Conservation (phyloP, 805 yeast genomes). For the Lachancea cidri region DNA sequence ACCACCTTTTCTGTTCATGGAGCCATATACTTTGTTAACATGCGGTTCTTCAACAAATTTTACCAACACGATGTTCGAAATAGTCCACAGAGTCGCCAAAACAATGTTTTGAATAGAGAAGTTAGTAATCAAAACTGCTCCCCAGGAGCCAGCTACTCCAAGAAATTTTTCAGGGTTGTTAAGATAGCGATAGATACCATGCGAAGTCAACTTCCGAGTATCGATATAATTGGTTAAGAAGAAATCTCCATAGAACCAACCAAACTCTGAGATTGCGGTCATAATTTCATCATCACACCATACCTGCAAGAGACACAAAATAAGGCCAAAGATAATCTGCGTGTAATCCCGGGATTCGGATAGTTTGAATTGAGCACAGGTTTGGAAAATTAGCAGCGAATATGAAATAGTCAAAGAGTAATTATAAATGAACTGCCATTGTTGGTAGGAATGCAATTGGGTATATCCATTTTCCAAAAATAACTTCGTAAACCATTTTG, state of each 20-base stretch:
- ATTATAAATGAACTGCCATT: constrained; percentile 67
- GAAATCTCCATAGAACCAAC: constrained; percentile 90
- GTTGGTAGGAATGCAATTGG: constrained; percentile 59
- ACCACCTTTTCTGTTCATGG: constrained; percentile 50
- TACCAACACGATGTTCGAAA: constrained; percentile 59
- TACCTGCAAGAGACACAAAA: constrained; percentile 53
- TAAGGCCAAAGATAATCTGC: constrained; percentile 50
- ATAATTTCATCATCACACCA: constrained; percentile 68
- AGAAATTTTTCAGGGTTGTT: constrained; percentile 78
- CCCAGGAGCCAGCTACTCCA: constrained; percentile 79
- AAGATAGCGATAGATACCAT: constrained; percentile 76
- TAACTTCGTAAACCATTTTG: constrained; percentile 58
- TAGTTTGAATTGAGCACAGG: constrained; percentile 27
- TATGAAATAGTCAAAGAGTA: constrained; percentile 50
- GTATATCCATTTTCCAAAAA: constrained; percentile 61
- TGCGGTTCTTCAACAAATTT: constrained; percentile 73
- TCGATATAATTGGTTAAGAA: constrained; percentile 53
- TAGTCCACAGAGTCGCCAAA: constrained; percentile 60
- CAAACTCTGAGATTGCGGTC: constrained; percentile 70
- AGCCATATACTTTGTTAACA: constrained; percentile 72
- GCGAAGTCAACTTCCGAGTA: constrained; percentile 54
- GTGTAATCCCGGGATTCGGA: constrained; percentile 23
- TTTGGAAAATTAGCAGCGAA: constrained; percentile 42
- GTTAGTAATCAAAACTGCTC: constrained; percentile 52
- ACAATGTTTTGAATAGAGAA: constrained; percentile 45